Evolutionary conservation across 768 basidiomycete genomes (phyloP), one percentile per base, ranked within the genome.

Genomic region (Arthromyces matolae): DNA sequence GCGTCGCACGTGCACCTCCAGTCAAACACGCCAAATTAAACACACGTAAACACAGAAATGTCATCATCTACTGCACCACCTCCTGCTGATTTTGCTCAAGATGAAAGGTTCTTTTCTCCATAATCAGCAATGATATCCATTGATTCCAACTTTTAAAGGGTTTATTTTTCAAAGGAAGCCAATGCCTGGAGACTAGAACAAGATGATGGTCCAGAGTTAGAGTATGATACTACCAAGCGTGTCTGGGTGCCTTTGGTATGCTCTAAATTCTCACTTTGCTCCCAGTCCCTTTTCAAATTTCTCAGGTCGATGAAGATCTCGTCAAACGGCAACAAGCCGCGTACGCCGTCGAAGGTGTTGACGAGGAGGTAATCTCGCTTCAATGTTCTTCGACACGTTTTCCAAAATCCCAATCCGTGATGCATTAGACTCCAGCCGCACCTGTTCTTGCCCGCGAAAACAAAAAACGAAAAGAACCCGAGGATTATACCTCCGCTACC

Each of bases 291-390:
- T 51, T 33, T 43, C 37, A 53, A 49, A 55, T 38, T 24, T 53
- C 19, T 16, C 58, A 95, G 93, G 73, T 95, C 27, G 89, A 93
- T 54, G 92, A 95, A 53, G 91, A 94, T 44, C 71, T 90, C 10
- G 55, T 95, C 48, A 84, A 83, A 61, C 84, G 83, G 19, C 95
- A 99, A 64, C 96, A 98, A 71, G 93, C 92, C 1, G 94, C 93
- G 1, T 99, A 99, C 66, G 86, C 92, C 0, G 75, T 99, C 1
- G 76, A 74, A 12, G 96, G 95, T 8, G 93, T 99, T 19, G 95
- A 99, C 63, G 96, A 98, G 73, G 80, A 84, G 71, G 94, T 91
- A 64, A 62, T 83, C 68, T 49, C 8, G 39, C 20, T 50, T 25
- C 22, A 39, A 28, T 42, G 3, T 22, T 41, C 32, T 48, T 24